phyloP scores from a whole-genome alignment of 441 rosid species.

The Gossypium lobatum region DNA sequence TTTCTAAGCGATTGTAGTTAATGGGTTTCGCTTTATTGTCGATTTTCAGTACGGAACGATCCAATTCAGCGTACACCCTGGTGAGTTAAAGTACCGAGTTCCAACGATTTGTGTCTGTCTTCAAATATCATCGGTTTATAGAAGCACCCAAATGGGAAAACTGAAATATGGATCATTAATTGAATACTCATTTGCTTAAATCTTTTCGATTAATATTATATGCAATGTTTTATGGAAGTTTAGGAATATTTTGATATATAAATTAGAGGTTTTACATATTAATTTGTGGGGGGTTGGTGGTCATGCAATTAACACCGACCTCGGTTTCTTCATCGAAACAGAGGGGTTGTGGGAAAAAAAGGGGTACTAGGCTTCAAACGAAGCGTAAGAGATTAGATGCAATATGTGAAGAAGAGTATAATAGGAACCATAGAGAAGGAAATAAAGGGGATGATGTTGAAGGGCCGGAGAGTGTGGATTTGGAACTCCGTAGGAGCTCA shows the following conservation, averaged over 20 bases:
- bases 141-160: slow-evolving; percentile 5
- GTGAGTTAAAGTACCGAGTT: slow-evolving; percentile 21
- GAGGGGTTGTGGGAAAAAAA: slow-evolving; percentile 23
- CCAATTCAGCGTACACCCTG: slow-evolving; percentile 11
- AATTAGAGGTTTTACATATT: slow-evolving; percentile 10
- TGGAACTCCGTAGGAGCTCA: slow-evolving; percentile 73
- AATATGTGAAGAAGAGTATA: slow-evolving; percentile 72
- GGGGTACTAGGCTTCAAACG: slow-evolving; percentile 57
- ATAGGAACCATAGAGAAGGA: slow-evolving; percentile 52
- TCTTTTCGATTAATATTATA: background rate
- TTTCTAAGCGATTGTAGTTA: slow-evolving; percentile 17
- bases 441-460: slow-evolving; percentile 23
- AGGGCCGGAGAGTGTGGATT: slow-evolving; percentile 25
- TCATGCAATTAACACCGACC: slow-evolving; percentile 56
- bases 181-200: background rate
- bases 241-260: background rate
- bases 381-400: slow-evolving; percentile 85
- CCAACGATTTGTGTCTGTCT: slow-evolving; percentile 4
- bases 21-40: slow-evolving; percentile 1
- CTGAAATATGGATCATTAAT: slow-evolving; percentile 11
- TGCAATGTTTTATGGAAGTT: background rate
- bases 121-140: background rate
- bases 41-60: background rate
- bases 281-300: slow-evolving; percentile 22
- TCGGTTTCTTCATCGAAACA: slow-evolving; percentile 38